Evolutionary conservation across 2,329 filamentous ascomycete species (phyloP), one percentile per base, ranked within the genome.

Genomic region (Bipolaris victoriae): DNA sequence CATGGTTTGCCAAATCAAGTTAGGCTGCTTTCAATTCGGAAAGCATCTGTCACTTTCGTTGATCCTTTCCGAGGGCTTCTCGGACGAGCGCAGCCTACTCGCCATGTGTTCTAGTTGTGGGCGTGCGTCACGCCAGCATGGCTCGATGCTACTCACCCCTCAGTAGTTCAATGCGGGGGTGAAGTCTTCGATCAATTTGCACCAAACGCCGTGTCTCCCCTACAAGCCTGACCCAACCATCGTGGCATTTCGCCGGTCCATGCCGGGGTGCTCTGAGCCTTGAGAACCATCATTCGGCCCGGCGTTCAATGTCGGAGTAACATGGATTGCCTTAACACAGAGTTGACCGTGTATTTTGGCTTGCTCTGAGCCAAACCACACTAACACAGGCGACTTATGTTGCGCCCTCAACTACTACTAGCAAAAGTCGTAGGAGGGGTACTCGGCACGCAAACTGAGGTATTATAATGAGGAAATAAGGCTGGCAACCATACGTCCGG

Each of bases 11-110:
- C 48, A 10, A 40, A 60, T 62, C 40, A 22, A 56, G 58, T 39
- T 61, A 60, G 50, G 46, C 53, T 16, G 52, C 57, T 24, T 49
- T 50, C 16, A 37, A 26, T 33, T 60, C 65, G 65, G 65, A 69
- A 66, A 36, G 52, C 52, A 18, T 57, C 58, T 62, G 53, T 58
- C 55, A 31, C 51, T 47, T 47, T 49, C 24, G 36, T 39, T 46
- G 29, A 46, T 40, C 26, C 43, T 56, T 55, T 60, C 65, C 62
- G 68, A 63, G 40, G 40, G 52, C 43, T 49, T 59, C 40, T 68
- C 69, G 68, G 69, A 68, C 66, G 67, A 71, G 58, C 66, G 69
- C 68, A 70, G 40, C 36, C 49, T 49, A 57, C 29, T 48, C 31
- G 52, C 55, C 55, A 39, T 51, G 31, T 33, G 18, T 43, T 20